Evolutionary conservation across 148 eudicot species (phyloP).

Genomic region (Bassia scoparia): DNA sequence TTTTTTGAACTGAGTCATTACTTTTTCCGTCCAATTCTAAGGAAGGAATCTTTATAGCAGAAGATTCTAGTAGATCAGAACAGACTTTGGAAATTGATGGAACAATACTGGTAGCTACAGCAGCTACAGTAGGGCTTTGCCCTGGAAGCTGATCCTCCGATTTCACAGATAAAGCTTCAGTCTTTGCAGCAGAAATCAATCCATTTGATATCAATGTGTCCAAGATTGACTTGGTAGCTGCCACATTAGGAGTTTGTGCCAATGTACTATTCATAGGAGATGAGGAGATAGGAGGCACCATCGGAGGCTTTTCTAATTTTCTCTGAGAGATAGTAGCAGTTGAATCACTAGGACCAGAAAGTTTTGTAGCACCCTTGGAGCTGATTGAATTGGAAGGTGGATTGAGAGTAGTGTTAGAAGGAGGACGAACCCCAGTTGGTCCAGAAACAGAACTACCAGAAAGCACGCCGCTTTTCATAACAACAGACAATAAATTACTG

Average conservation of each 20-base stretch:
- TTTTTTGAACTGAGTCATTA: constrained; percentile 32
- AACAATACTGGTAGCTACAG: constrained; percentile 22
- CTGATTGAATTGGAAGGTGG: constrained; percentile 22
- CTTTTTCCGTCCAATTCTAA: constrained; percentile 24
- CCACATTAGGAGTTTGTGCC: constrained; percentile 33
- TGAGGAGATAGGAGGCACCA: constrained; percentile 31
- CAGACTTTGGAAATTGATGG: constrained; percentile 31
- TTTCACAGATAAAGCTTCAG: constrained; percentile 33
- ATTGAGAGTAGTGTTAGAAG: constrained; percentile 33
- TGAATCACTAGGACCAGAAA: constrained; percentile 24
- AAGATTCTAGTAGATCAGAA: constrained; percentile 21
- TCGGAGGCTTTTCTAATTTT: constrained; percentile 42
- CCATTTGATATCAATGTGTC: constrained; percentile 81
- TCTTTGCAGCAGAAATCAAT: constrained; percentile 63
- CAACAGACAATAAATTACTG: constrained; percentile 58
- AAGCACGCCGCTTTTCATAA: constrained; percentile 49
- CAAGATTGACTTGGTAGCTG: constrained; percentile 49
- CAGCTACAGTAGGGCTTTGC: constrained; percentile 28
- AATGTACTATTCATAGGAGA: constrained; percentile 27
- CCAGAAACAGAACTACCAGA: constrained; percentile 30
- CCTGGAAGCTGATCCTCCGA: constrained; percentile 23
- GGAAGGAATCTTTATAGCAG: constrained; percentile 30
- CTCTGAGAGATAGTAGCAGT: constrained; percentile 26
- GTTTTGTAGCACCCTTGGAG: constrained; percentile 22
- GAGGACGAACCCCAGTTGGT: constrained; percentile 27